phyloP scores from a whole-genome alignment of 441 rosid species.

The Adansonia madagascariensis region DNA sequence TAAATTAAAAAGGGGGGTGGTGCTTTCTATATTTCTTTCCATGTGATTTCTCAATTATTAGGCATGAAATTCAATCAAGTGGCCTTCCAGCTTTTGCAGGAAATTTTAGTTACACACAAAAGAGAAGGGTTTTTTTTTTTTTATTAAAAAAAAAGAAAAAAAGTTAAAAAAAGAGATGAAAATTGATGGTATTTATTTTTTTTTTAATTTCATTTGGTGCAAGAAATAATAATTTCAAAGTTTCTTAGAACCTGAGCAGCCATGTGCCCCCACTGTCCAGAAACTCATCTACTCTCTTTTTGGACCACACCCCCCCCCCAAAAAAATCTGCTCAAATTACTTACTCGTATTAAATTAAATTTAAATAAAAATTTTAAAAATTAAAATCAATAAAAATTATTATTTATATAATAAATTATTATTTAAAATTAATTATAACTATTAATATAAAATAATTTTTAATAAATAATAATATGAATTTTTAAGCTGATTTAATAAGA shows the following conservation, averaged over 20 bases:
- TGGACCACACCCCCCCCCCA: not conserved
- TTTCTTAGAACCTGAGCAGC: not conserved
- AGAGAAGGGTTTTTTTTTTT: not conserved
- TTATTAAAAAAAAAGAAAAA: not conserved
- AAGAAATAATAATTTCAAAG: not conserved
- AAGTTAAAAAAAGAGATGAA: not conserved
- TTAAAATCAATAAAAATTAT: too few relatives aligned
- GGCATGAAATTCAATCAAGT: constrained; percentile 15
- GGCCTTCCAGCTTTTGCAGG: not conserved
- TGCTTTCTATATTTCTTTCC: not conserved
- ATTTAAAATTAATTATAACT: too few relatives aligned
- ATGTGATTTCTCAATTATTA: not conserved
- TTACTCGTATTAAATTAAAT: too few relatives aligned
- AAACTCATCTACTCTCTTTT: not conserved
- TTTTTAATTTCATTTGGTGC: not conserved
- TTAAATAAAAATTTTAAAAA: too few relatives aligned
- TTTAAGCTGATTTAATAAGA: too few relatives aligned
- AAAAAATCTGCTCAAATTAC: not conserved
- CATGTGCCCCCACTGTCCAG: not conserved
- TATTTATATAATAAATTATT: too few relatives aligned
- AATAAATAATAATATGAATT: too few relatives aligned
- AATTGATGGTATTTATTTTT: not conserved
- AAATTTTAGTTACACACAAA: not conserved
- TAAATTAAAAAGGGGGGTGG: too few relatives aligned
- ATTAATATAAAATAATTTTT: too few relatives aligned